Percentiles rank a stretch among this genome's conserved stretches.
Evolutionary conservation across 352 stramenopile species (phyloP).

Genomic region (Pythium dissotocum): DNA sequence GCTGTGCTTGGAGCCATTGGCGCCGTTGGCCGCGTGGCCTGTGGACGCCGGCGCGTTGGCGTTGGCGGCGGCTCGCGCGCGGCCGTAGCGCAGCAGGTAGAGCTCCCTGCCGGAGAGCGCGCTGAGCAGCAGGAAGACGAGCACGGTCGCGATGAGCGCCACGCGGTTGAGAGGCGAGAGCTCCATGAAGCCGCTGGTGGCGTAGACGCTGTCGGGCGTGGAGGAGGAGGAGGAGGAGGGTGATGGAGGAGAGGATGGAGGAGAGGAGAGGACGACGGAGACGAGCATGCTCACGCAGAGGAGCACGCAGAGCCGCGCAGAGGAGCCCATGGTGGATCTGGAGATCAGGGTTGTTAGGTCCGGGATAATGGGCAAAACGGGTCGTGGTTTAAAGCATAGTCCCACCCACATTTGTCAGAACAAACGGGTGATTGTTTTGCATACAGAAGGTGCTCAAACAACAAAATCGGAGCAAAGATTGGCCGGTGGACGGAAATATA

Average conservation of each 20-base stretch:
- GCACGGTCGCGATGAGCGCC: slow-evolving; percentile 52
- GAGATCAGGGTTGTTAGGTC: no score
- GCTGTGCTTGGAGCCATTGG: slow-evolving; percentile 4
- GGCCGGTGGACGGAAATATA: no score
- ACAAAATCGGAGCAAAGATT: no score
- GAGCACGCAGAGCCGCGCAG: neutral
- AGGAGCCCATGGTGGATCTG: neutral
- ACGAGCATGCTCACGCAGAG: slow-evolving; percentile 4
- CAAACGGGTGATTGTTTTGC: no score
- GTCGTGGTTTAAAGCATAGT: no score
- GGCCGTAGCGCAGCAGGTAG: slow-evolving; percentile 42
- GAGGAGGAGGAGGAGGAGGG: neutral
- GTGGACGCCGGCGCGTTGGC: neutral
- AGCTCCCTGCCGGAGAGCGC: slow-evolving; percentile 56
- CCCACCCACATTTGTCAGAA: no score
- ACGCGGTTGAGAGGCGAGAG: slow-evolving; percentile 50
- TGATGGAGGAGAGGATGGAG: neutral
- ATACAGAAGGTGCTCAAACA: no score
- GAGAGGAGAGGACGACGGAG: neutral
- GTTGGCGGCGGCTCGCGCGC: slow-evolving; percentile 10
- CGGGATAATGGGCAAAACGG: no score
- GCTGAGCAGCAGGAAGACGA: slow-evolving; percentile 64
- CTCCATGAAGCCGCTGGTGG: slow-evolving; percentile 30
- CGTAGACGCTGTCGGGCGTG: slow-evolving; percentile 21
- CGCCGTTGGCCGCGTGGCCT: neutral